phyloP scores from a whole-genome alignment of 1,284 basidiomycete genomes.

The Omphalotus olearius region DNA sequence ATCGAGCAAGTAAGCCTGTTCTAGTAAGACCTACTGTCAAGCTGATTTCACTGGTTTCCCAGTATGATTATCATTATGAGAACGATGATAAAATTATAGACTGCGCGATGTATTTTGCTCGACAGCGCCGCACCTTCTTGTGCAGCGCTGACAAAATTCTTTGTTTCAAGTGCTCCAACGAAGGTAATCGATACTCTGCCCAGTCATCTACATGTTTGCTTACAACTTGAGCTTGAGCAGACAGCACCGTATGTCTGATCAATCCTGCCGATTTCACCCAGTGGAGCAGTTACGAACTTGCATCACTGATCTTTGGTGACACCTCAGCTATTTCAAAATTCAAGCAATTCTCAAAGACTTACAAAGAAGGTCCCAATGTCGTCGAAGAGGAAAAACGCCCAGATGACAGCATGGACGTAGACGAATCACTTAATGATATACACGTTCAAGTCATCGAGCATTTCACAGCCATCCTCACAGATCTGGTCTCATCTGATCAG shows the following conservation, averaged over 20 bases:
- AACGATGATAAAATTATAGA: slow-evolving; percentile 72
- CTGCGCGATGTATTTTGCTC: slow-evolving; percentile 60
- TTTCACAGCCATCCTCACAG: slow-evolving; percentile 55
- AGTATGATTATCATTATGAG: slow-evolving; percentile 7
- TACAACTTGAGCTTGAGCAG: not conserved
- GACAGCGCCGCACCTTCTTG: slow-evolving; percentile 38
- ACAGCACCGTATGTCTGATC: not conserved
- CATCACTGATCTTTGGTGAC: slow-evolving; percentile 1
- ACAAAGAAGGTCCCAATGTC: slow-evolving; percentile 23
- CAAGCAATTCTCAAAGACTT: slow-evolving; percentile 15
- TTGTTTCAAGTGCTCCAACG: slow-evolving; percentile 46
- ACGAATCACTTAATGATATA: slow-evolving; percentile 43
- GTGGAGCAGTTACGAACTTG: slow-evolving; percentile 14
- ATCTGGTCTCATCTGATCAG: slow-evolving; percentile 54
- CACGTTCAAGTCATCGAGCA: slow-evolving; percentile 67
- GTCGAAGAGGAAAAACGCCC: slow-evolving; percentile 26
- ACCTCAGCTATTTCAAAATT: not conserved
- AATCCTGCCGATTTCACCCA: slow-evolving; percentile 11
- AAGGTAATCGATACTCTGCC: slow-evolving; percentile 32
- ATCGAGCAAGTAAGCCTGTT: not conserved
- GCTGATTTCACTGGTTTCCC: too few species aligned
- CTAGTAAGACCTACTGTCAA: too few species aligned
- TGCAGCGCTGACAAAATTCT: slow-evolving; percentile 67
- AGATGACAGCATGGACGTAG: slow-evolving; percentile 57
- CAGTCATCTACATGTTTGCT: not conserved